Conservation (phyloP, 2,329 filamentous ascomycete genomes). For the Chrysoporthe puriensis region DNA sequence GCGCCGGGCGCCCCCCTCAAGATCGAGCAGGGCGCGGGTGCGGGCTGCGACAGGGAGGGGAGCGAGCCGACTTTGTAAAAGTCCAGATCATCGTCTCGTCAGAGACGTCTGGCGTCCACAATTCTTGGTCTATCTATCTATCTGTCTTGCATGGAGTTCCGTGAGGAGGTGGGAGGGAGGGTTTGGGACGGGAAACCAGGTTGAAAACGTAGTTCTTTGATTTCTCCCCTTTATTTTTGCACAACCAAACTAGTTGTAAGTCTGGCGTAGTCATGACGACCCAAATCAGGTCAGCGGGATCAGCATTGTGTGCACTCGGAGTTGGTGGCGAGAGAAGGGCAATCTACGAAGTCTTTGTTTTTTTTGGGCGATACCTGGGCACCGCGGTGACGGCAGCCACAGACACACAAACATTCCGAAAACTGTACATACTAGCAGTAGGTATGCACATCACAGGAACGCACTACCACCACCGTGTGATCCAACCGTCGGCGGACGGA, state of each 20-base stretch:
- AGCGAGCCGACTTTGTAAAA: neutral
- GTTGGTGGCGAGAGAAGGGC: neutral
- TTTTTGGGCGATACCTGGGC: too few species aligned
- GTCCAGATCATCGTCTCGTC: too few species aligned
- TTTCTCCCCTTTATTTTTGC: neutral
- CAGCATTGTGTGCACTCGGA: neutral
- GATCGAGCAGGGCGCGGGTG: slow-evolving; percentile 3
- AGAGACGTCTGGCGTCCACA: too few species aligned
- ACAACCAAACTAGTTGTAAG: neutral
- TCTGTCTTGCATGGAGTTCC: too few species aligned
- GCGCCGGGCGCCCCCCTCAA: slow-evolving; percentile 27
- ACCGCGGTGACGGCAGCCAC: too few species aligned
- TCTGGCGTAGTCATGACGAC: neutral
- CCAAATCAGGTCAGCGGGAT: neutral
- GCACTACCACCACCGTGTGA: too few species aligned
- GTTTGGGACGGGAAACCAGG: neutral
- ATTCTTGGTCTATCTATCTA: too few species aligned
- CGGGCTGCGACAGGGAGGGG: neutral
- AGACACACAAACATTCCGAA: too few species aligned
- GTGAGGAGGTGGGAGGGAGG: too few species aligned
- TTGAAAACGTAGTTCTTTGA: neutral
- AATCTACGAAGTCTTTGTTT: neutral
- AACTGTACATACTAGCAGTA: too few species aligned
- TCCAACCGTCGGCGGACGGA: too few species aligned
- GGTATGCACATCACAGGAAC: too few species aligned